Evolutionary conservation across 345 rosid genomes (phyloP).

Genomic region (Eucalyptus guilfoylei): DNA sequence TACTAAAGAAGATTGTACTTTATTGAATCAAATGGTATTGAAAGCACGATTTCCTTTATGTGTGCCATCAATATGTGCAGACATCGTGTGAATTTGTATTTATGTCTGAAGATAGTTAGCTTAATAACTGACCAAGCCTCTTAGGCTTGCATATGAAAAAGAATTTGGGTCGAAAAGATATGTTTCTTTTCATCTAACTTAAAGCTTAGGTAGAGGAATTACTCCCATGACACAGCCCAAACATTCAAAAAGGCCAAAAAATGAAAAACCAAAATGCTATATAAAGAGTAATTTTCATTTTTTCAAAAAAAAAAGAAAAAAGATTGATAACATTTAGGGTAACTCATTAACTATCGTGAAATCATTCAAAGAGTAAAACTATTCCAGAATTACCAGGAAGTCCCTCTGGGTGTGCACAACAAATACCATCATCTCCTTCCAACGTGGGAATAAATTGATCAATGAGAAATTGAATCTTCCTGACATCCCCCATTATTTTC

Average conservation of each 20-base stretch:
- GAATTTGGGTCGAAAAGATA: neutral
- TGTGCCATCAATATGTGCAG: accelerated
- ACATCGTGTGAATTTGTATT: accelerated
- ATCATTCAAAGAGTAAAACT: neutral
- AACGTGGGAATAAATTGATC: slow-evolving; percentile 83
- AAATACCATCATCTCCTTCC: slow-evolving; percentile 85
- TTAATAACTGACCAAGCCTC: neutral
- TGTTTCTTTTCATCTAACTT: neutral
- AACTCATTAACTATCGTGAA: neutral
- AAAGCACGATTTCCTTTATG: neutral
- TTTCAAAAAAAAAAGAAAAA: neutral
- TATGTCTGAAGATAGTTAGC: neutral
- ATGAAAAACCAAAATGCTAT: neutral
- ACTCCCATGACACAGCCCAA: neutral
- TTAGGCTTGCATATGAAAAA: neutral
- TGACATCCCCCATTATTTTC: slow-evolving; percentile 37
- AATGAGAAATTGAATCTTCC: slow-evolving; percentile 70
- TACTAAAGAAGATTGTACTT: neutral
- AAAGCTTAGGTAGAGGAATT: neutral
- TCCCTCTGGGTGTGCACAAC: slow-evolving; percentile 82
- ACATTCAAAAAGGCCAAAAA: neutral
- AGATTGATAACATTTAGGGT: neutral
- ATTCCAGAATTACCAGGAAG: slow-evolving; percentile 52
- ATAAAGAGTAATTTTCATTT: neutral
- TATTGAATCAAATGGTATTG: neutral